Evolutionary conservation across 2,329 filamentous ascomycete species (phyloP).

Genomic region (Diplocarpon mali): DNA sequence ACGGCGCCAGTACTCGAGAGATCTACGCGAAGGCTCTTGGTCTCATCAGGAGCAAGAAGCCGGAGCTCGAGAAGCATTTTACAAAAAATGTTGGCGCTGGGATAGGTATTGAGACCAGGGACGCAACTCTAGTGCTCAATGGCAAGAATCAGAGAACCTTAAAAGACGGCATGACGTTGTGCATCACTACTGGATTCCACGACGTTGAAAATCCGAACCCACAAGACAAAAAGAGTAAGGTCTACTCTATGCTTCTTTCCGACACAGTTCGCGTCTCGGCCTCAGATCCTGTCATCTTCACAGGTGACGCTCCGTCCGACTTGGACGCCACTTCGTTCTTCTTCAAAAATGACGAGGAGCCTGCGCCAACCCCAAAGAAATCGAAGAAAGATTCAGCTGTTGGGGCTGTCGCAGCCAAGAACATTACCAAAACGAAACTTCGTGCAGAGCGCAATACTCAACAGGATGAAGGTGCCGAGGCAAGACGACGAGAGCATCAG

Average conservation of each 20-base stretch:
- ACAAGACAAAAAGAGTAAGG: conserved; percentile 81
- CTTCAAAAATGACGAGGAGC: conserved; percentile 92
- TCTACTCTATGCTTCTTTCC: conserved; percentile 80
- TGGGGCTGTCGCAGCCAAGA: conserved; percentile 82
- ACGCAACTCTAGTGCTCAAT: conserved; percentile 73
- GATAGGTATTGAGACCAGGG: conserved; percentile 84
- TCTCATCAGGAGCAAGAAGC: conserved; percentile 79
- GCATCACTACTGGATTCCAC: conserved; percentile 78
- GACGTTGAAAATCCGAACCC: conserved; percentile 80
- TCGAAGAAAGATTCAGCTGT: conserved; percentile 75
- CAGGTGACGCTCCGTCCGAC: conserved; percentile 81
- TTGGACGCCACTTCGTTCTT: conserved; percentile 95
- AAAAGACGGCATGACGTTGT: conserved; percentile 95
- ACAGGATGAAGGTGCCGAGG: conserved; percentile 81
- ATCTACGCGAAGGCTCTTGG: conserved; percentile 79
- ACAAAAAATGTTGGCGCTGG: conserved; percentile 85
- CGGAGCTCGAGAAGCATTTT: conserved; percentile 91
- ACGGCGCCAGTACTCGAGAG: conserved; percentile 78
- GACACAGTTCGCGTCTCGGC: conserved; percentile 85
- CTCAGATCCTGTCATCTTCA: conserved; percentile 78
- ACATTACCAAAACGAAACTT: conserved; percentile 87
- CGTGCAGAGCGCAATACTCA: conserved; percentile 85
- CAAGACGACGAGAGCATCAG: conserved; percentile 79
- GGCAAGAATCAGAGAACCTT: conserved; percentile 73
- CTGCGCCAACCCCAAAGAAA: conserved; percentile 78